Percentiles rank a stretch among this genome's conserved stretches.
Evolutionary conservation across 148 eudicot species (phyloP).

Genomic region (Simmondsia chinensis): DNA sequence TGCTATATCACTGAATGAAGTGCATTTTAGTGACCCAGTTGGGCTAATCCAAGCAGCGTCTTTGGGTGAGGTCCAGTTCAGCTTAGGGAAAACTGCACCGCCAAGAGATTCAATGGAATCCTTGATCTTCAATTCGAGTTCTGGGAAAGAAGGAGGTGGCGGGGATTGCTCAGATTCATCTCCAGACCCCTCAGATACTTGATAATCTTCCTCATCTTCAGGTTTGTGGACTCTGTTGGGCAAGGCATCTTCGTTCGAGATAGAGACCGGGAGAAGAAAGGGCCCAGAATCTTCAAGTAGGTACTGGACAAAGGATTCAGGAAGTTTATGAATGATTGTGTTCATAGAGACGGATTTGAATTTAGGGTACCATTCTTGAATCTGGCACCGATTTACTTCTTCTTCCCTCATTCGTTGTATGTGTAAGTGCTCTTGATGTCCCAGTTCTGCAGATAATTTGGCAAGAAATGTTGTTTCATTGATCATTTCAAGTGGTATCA

Average conservation of each 20-base stretch:
- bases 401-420: slow-evolving; percentile 75
- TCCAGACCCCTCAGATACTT: slow-evolving; percentile 57
- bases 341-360: slow-evolving; percentile 60
- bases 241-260: slow-evolving; percentile 58
- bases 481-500: too few relatives aligned
- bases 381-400: slow-evolving; percentile 75
- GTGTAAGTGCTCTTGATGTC: too few relatives aligned
- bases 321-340: slow-evolving; percentile 63
- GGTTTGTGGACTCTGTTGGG: slow-evolving; percentile 79
- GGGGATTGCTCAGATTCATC: slow-evolving; percentile 59
- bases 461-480: too few relatives aligned
- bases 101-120: slow-evolving; percentile 60
- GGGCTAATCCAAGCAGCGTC: slow-evolving; percentile 95
- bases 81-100: slow-evolving; percentile 76
- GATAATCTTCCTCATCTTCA: slow-evolving; percentile 76
- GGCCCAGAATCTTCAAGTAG: slow-evolving; percentile 68
- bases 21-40: slow-evolving; percentile 63
- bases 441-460: too few relatives aligned
- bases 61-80: slow-evolving; percentile 93
- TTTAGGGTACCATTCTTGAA: slow-evolving; percentile 84
- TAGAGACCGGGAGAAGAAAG: slow-evolving; percentile 73
- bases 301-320: slow-evolving; percentile 72
- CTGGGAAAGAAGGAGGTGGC: slow-evolving; percentile 75
- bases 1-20: slow-evolving; percentile 72
- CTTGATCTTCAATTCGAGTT: slow-evolving; percentile 57